These are phyloP conservation scores for Diospyros kaki DNA, from an alignment of 148 eudicot genomes.

Conservation along the genomic window DNA sequence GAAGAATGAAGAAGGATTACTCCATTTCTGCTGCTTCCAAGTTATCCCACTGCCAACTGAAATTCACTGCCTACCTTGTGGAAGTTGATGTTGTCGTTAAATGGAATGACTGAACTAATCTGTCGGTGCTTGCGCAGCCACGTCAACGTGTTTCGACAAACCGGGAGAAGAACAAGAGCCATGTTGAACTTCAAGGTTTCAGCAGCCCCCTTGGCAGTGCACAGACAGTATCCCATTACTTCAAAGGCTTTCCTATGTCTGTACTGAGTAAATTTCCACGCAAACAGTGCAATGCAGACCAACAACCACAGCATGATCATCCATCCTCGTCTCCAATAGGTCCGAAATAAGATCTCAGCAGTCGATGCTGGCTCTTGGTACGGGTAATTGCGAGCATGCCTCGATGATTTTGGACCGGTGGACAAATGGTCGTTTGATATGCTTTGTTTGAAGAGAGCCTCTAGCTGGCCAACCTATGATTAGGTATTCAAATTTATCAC, in stretches of 20 bases:
- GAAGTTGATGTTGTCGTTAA: conserved; percentile 40
- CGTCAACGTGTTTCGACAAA: conserved; percentile 32
- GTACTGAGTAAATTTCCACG: conserved; percentile 36
- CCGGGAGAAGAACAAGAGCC: conserved; percentile 44
- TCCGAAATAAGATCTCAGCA: conserved; percentile 23
- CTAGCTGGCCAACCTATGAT: conserved; percentile 24
- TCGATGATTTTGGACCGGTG: conserved; percentile 4
- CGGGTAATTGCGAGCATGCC: background rate
- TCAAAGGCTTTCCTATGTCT: conserved; percentile 31
- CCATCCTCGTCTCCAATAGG: conserved; percentile 35
- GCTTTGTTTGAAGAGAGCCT: conserved; percentile 23
- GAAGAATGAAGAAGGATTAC: too few species aligned
- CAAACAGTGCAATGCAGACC: conserved; percentile 21
- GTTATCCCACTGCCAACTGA: too few species aligned
- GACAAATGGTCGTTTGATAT: conserved; percentile 15
- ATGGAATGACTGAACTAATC: conserved; percentile 26
- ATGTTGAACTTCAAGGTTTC: conserved; percentile 46
- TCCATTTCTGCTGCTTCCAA: too few species aligned
- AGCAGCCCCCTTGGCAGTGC: conserved; percentile 44
- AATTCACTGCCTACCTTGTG: conserved; percentile 27
- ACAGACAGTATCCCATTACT: conserved; percentile 40
- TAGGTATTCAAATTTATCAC: background rate
- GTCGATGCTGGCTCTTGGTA: conserved; percentile 6
- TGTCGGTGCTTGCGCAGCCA: conserved; percentile 28
- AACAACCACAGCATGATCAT: conserved; percentile 27